Conservation (phyloP, 768 basidiomycete genomes). For the Podaxis rugospora region DNA sequence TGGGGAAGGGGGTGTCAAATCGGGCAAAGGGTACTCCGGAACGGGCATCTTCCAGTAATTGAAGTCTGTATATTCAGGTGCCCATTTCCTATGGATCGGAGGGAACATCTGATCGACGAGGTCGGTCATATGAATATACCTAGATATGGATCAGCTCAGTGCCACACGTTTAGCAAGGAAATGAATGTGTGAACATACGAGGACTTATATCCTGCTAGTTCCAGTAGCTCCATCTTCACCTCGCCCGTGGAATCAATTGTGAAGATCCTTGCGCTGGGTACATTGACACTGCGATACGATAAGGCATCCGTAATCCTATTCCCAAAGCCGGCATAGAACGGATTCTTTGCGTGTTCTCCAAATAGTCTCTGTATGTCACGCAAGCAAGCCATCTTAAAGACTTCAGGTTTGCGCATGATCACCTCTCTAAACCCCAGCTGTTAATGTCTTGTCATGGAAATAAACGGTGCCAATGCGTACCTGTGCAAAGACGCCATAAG, state of each 20-base stretch:
- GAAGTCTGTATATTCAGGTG: constrained; percentile 92
- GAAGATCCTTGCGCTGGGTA: constrained; percentile 92
- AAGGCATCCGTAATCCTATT: constrained; percentile 98
- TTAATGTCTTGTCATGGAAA: background rate
- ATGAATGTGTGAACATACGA: constrained; percentile 49
- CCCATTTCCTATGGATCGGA: constrained; percentile 85
- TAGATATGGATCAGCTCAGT: constrained; percentile 23
- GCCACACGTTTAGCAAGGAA: background rate
- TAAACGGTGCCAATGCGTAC: constrained; percentile 34
- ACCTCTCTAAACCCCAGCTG: constrained; percentile 64
- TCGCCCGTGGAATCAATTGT: constrained; percentile 94
- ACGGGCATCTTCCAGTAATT: constrained; percentile 91
- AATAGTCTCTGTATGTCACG: constrained; percentile 93
- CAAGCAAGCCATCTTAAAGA: constrained; percentile 99
- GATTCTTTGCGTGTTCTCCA: constrained; percentile 61
- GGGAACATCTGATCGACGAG: constrained; percentile 99
- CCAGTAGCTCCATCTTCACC: constrained; percentile 96
- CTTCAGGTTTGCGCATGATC: constrained; percentile 97
- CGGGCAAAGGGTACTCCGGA: constrained; percentile 74
- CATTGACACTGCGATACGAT: constrained; percentile 94
- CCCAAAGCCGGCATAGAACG: constrained; percentile 97
- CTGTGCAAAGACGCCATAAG: constrained; percentile 92
- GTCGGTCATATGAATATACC: constrained; percentile 98
- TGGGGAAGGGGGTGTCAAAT: constrained; percentile 83
- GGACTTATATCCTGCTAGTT: constrained; percentile 94